Base-by-base conservation (phyloP, 2,329 filamentous ascomycete species). In the Xylariaceae sp. region DNA sequence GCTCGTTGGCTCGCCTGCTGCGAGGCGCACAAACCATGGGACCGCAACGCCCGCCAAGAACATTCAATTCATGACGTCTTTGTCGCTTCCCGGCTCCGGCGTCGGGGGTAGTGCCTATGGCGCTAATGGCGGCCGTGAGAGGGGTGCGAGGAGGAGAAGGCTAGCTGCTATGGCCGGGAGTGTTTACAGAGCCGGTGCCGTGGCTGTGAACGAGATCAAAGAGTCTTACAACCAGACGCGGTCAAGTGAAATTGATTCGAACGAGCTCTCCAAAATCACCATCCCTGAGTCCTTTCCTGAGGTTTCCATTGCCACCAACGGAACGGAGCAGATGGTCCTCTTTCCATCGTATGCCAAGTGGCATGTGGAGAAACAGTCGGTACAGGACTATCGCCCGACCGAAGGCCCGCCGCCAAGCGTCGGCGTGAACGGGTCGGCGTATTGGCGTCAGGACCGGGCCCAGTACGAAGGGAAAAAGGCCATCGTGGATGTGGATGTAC, bases 311-410 rank as follows among this genome's bases (percentile, higher is more conserved):
- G 82, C 87, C 12, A 81, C 84, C 8, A 85, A 84, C 58, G 91
- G 89, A 9, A 83, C 90, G 57, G 91, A 96, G 69, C 89, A 97
- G 73, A 89, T 99, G 85, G 83, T 99, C 7, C 70, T 99, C 29
- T 99, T 99, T 63, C 94, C 94, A 0, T 96, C 90, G 51, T 99
- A 99, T 69, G 90, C 89, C 6, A 85, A 91, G 67, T 79, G 79
- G 57, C 87, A 95, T 68, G 71, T 81, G 35, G 86, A 73, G 67
- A 63, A 60, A n/a, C 65, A 68, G 59, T 59, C 70, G 61, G 62
- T 63, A 39, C 57, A 65, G 19, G 67, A 60, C 34, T 62, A 64
- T 34, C 51, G 49, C 35, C 70, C 76, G 8, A 69, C 67, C 50
- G 72, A 74, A 19, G 66, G 67, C 12, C 68, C 73, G 41, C 71